A percentile compares a stretch with the other conserved stretches of the same genome.
phyloP scores from a whole-genome alignment of 2,329 filamentous ascomycete species.

The Cryphonectria nitschkei region DNA sequence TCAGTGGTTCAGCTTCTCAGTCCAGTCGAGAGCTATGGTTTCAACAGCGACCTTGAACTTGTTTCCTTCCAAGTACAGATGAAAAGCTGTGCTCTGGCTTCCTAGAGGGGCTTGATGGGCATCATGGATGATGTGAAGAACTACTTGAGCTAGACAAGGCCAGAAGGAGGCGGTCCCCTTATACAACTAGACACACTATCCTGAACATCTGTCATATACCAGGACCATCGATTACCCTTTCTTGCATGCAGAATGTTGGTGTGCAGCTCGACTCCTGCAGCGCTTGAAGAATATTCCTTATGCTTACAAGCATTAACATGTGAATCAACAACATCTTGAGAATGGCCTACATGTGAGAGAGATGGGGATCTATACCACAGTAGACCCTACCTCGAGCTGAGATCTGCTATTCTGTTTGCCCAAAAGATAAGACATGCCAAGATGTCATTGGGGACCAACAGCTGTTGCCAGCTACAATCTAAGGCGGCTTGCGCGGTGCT shows the following conservation, averaged over 20 bases:
- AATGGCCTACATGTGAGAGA: too few relatives aligned
- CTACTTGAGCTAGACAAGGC: neutral
- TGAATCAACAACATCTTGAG: too few relatives aligned
- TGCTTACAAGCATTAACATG: too few relatives aligned
- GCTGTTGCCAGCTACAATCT: too few relatives aligned
- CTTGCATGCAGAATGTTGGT: too few relatives aligned
- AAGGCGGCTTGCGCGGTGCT: too few relatives aligned
- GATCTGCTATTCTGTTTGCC: too few relatives aligned
- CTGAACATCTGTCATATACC: too few relatives aligned
- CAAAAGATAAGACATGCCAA: neutral
- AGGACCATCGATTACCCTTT: too few relatives aligned
- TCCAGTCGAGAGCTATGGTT: neutral
- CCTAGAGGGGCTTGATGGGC: neutral
- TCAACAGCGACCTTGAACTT: neutral
- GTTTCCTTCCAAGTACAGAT: neutral
- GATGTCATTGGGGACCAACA: neutral
- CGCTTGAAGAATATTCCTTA: too few relatives aligned
- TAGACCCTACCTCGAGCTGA: neutral
- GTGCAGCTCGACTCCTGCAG: too few relatives aligned
- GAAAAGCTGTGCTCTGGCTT: neutral
- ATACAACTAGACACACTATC: neutral
- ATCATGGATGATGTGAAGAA: neutral
- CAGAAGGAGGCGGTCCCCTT: neutral
- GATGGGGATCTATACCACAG: too few relatives aligned
- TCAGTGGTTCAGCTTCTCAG: neutral